phyloP scores from a whole-genome alignment of 2,329 filamentous ascomycete genomes.

The Aspergillus eucalypticola region DNA sequence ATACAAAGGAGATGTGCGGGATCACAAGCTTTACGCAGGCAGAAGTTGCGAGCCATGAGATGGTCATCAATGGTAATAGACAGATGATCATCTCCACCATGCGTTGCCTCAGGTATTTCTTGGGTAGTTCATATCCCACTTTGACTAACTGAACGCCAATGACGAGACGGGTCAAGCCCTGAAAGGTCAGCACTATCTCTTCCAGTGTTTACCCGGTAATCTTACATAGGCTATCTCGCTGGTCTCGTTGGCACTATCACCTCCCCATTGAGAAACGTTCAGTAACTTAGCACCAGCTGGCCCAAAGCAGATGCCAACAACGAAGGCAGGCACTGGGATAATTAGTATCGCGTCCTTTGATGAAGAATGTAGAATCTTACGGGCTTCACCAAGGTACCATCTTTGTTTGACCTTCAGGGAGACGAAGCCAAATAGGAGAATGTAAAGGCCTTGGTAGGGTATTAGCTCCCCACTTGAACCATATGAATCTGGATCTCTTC shows the following conservation, averaged over 20 bases:
- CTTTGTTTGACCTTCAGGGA: constrained; percentile 40
- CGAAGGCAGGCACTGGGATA: constrained; percentile 54
- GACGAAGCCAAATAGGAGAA: constrained; percentile 35
- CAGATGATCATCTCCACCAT: constrained; percentile 58
- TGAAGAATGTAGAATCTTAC: constrained; percentile 23
- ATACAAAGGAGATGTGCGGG: constrained; percentile 54
- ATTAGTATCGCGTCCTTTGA: constrained; percentile 1
- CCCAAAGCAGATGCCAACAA: constrained; percentile 57
- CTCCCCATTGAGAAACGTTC: constrained; percentile 44
- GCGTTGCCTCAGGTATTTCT: constrained; percentile 53
- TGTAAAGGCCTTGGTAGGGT: constrained; percentile 30
- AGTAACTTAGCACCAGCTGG: constrained; percentile 58
- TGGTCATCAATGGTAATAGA: constrained; percentile 61
- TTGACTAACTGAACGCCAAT: constrained; percentile 66
- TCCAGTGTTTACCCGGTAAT: not conserved
- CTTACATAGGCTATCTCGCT: constrained; percentile 47
- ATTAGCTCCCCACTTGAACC: not conserved
- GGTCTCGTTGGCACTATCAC: constrained; percentile 32
- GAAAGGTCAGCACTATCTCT: constrained; percentile 8
- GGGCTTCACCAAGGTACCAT: constrained; percentile 45
- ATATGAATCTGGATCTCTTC: not conserved
- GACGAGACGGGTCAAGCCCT: constrained; percentile 58
- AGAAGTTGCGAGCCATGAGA: constrained; percentile 63
- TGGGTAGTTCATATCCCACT: constrained; percentile 62
- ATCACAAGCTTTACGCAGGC: constrained; percentile 57